phyloP scores from a whole-genome alignment of 495 filamentous ascomycete genomes.

The Thermothielavioides terrestris region DNA sequence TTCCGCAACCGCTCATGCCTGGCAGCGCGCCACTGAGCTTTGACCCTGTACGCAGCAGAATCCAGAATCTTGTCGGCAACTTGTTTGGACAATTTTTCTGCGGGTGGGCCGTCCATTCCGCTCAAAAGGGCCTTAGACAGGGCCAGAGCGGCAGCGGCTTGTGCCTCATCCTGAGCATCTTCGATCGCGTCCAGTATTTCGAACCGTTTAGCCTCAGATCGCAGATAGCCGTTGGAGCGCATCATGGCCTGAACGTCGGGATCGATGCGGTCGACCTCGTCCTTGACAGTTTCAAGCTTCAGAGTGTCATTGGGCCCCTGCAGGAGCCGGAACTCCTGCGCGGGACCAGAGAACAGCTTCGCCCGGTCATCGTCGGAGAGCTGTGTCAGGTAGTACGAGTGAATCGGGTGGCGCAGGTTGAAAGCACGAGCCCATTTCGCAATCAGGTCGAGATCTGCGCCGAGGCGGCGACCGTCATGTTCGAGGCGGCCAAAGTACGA shows the following conservation, averaged over 20 bases:
- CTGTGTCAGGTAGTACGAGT: slow-evolving; percentile 11
- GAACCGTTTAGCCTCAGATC: neutral
- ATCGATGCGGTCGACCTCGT: slow-evolving; percentile 3
- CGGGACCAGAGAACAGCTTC: slow-evolving; percentile 12
- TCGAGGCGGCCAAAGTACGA: slow-evolving; percentile 17
- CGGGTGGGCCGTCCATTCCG: neutral
- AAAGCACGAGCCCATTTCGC: slow-evolving; percentile 17
- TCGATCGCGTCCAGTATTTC: slow-evolving; percentile 2
- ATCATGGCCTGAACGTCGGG: slow-evolving; percentile 15
- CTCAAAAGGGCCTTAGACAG: neutral
- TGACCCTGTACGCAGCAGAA: neutral
- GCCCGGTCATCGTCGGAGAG: slow-evolving; percentile 16
- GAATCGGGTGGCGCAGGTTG: neutral
- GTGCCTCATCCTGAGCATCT: neutral
- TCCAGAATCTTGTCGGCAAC: neutral
- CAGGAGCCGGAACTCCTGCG: slow-evolving; percentile 7
- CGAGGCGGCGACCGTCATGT: slow-evolving; percentile 17
- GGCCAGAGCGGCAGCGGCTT: neutral
- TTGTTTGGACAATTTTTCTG: neutral
- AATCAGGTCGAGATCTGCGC: slow-evolving; percentile 15
- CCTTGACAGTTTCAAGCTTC: slow-evolving; percentile 8
- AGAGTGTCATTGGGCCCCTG: slow-evolving; percentile 10
- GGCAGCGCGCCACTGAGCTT: neutral
- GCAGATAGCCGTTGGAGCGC: slow-evolving; percentile 4
- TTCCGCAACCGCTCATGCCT: neutral